A percentile compares a stretch with the other conserved stretches of the same genome.
phyloP scores from a whole-genome alignment of 2,329 filamentous ascomycete species.

The Nemania serpens region DNA sequence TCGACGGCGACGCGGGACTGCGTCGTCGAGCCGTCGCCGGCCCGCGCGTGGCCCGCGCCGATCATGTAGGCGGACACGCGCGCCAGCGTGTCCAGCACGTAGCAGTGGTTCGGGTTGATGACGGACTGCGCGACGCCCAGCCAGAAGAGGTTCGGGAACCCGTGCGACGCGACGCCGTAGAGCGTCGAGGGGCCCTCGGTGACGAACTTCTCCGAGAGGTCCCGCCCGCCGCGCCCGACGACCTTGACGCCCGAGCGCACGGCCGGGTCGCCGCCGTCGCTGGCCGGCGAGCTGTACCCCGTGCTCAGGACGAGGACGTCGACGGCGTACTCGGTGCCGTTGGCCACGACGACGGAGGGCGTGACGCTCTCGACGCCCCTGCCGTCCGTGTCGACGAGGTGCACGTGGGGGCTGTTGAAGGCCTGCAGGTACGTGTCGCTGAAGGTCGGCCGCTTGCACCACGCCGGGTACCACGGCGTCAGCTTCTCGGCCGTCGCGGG shows the following conservation, averaged over 20 bases:
- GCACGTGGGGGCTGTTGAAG: slow-evolving; percentile 64
- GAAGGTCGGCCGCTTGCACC: slow-evolving; percentile 68
- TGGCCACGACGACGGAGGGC: slow-evolving; percentile 51
- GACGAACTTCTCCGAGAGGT: slow-evolving; percentile 34
- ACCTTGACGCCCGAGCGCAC: slow-evolving; percentile 45
- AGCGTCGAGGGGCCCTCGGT: slow-evolving; percentile 51
- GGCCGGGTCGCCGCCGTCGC: slow-evolving; percentile 50
- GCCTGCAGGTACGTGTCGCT: slow-evolving; percentile 62
- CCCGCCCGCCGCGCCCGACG: slow-evolving; percentile 31
- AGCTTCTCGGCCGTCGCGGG: slow-evolving; percentile 54
- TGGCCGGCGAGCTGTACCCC: slow-evolving; percentile 46
- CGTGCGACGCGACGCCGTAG: slow-evolving; percentile 53
- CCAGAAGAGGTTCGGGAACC: slow-evolving; percentile 62
- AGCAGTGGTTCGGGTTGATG: slow-evolving; percentile 34
- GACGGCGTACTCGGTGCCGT: slow-evolving; percentile 52
- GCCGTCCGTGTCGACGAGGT: slow-evolving; percentile 63
- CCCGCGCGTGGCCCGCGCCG: slow-evolving; percentile 40
- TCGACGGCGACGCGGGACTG: slow-evolving; percentile 45
- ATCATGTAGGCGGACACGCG: slow-evolving; percentile 42
- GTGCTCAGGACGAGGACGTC: slow-evolving; percentile 45
- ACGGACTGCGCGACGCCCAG: slow-evolving; percentile 49
- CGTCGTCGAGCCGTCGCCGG: slow-evolving; percentile 26
- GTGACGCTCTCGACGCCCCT: slow-evolving; percentile 55
- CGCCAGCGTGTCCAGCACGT: slow-evolving; percentile 30
- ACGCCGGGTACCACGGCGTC: slow-evolving; percentile 54